A percentile compares a stretch with the other conserved stretches of the same genome.
Evolutionary conservation across 352 stramenopile species (phyloP).

Genomic region (Phytopythium aichiense): DNA sequence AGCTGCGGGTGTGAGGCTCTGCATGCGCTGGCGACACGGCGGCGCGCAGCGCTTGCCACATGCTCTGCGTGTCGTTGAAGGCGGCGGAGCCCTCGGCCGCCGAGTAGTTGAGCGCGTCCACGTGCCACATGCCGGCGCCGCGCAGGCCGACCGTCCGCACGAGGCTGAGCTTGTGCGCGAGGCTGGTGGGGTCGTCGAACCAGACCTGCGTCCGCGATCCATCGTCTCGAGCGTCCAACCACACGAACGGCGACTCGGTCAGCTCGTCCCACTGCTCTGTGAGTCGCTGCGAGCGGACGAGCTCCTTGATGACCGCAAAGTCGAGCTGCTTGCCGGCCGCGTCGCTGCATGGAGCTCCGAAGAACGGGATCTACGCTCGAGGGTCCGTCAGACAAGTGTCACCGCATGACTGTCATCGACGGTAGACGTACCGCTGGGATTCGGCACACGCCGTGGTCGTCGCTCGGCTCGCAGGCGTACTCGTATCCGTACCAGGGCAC

Average conservation of each 20-base stretch:
- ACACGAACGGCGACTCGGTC: constrained; percentile 54
- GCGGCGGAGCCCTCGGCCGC: constrained; percentile 4
- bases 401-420: background rate
- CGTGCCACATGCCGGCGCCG: constrained; percentile 82
- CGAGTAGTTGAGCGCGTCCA: constrained; percentile 66
- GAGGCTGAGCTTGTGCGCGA: constrained; percentile 53
- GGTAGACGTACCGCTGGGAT: constrained; percentile 21
- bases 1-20: background rate
- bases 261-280: constrained; percentile 46
- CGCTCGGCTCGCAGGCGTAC: constrained; percentile 52
- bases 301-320: constrained; percentile 43
- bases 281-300: constrained; percentile 23
- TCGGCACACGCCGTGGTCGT: constrained; percentile 17
- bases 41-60: constrained; percentile 47
- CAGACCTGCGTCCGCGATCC: constrained; percentile 43
- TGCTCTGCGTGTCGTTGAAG: constrained; percentile 33
- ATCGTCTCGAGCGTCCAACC: constrained; percentile 6
- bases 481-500: constrained; percentile 91
- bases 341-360: constrained; percentile 74
- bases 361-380: constrained; percentile 41
- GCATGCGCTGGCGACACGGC: constrained; percentile 14
- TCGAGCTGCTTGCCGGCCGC: constrained; percentile 60
- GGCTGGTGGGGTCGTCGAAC: constrained; percentile 67
- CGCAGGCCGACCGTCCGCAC: constrained; percentile 42
- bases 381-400: background rate